Conservation (phyloP, 345 rosid genomes). For the Camelina neglecta region DNA sequence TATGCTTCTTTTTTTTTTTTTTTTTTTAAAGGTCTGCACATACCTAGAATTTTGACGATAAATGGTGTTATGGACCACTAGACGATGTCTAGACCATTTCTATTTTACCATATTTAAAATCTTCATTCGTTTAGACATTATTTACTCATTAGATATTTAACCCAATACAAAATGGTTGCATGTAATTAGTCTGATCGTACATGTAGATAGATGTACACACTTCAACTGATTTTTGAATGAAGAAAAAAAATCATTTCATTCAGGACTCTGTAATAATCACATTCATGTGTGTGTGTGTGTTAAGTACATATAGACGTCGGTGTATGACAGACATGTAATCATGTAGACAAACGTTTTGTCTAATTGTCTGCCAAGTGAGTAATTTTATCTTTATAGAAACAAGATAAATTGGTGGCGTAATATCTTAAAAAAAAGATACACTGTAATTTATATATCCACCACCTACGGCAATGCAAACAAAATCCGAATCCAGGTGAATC, state of each 20-base stretch:
- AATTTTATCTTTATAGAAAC: neutral
- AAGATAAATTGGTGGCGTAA: neutral
- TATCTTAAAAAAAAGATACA: neutral
- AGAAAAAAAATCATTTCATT: neutral
- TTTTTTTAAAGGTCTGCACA: neutral
- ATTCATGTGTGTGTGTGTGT: neutral
- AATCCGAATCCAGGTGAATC: constrained; percentile 40
- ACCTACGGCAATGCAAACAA: constrained; percentile 25
- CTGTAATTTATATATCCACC: neutral
- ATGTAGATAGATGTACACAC: neutral
- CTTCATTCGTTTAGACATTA: neutral
- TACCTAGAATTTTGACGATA: neutral
- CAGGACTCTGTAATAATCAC: neutral
- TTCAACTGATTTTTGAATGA: neutral
- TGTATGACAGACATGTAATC: constrained; percentile 22
- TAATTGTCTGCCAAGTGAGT: constrained; percentile 9
- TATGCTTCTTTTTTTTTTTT: neutral
- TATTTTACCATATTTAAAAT: neutral
- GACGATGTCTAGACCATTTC: neutral
- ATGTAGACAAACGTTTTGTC: constrained; percentile 27
- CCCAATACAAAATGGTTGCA: too few species aligned
- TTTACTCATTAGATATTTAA: neutral
- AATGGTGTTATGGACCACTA: constrained; percentile 6
- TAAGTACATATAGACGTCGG: neutral
- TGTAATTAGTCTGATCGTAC: neutral